These are phyloP conservation scores for Amphibolis antarctica DNA, from an alignment of 106 monocot species.

Conservation along the genomic window DNA sequence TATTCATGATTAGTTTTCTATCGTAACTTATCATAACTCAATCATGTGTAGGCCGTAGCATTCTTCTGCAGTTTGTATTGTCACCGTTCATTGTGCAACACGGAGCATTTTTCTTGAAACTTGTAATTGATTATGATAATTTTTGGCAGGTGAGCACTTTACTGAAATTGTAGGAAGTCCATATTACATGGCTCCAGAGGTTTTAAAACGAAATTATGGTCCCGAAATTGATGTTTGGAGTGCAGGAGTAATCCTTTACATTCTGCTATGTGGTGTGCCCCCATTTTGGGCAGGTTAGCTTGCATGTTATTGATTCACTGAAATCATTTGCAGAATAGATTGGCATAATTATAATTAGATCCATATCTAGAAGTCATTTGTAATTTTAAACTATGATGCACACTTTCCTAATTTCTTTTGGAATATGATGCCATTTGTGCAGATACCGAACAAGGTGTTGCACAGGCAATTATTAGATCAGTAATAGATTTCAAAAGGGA, in stretches of 20 bases:
- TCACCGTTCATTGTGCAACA: not conserved
- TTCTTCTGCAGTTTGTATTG: not conserved
- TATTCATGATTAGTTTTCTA: not conserved
- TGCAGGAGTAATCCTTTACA: constrained; percentile 29
- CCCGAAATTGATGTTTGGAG: constrained; percentile 32
- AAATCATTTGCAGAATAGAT: not conserved
- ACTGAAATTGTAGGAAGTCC: constrained; percentile 27
- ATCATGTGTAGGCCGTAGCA: too few relatives aligned
- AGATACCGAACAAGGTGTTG: constrained; percentile 28
- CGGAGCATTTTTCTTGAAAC: not conserved
- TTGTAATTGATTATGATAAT: not conserved
- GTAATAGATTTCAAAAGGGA: constrained; percentile 25
- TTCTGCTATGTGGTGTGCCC: constrained; percentile 25
- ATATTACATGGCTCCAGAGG: constrained; percentile 31
- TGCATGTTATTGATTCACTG: not conserved
- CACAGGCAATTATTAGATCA: constrained; percentile 26
- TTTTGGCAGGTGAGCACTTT: constrained; percentile 18
- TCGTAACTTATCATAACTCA: not conserved
- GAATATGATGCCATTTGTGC: not conserved
- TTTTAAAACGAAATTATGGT: constrained; percentile 28
- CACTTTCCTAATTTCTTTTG: not conserved
- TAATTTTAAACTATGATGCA: not conserved
- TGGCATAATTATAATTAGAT: not conserved
- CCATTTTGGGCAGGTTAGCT: constrained; percentile 30
- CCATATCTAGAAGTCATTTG: not conserved